Evolutionary conservation across 1,284 basidiomycete genomes (phyloP).

Genomic region (Moesziomyces sp.): DNA sequence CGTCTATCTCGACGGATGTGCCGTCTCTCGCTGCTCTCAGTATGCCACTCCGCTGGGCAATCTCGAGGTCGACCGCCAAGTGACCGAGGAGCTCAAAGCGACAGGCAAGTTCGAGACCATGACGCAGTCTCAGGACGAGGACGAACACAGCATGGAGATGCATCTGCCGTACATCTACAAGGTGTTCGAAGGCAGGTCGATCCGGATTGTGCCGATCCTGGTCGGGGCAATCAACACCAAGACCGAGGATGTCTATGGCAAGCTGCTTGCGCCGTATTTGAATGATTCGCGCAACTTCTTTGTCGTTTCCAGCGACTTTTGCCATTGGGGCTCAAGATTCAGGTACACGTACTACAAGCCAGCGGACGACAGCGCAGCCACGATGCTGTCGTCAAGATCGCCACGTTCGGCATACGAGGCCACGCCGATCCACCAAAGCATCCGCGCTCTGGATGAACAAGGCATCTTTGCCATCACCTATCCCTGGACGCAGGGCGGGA

Average conservation of each 20-base stretch:
- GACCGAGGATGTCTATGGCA: slow-evolving; percentile 76
- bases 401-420: slow-evolving; percentile 8
- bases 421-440: slow-evolving; percentile 72
- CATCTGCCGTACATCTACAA: slow-evolving; percentile 92
- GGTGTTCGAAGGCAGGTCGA: slow-evolving; percentile 82
- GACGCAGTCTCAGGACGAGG: slow-evolving; percentile 80
- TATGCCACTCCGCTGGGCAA: slow-evolving; percentile 90
- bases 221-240: slow-evolving; percentile 81
- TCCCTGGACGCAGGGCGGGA: slow-evolving; percentile 67
- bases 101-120: slow-evolving; percentile 81
- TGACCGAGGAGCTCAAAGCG: slow-evolving; percentile 75
- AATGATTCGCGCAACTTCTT: slow-evolving; percentile 81
- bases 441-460: slow-evolving; percentile 79
- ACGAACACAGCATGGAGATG: slow-evolving; percentile 98
- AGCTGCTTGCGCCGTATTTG: slow-evolving; percentile 82
- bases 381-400: slow-evolving; percentile 11
- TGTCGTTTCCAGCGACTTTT: slow-evolving; percentile 95
- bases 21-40: slow-evolving; percentile 78
- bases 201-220: slow-evolving; percentile 87
- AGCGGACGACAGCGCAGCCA: slow-evolving; percentile 69
- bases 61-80: slow-evolving; percentile 79
- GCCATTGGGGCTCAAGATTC: slow-evolving; percentile 87
- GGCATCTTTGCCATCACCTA: slow-evolving; percentile 79
- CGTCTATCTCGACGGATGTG: slow-evolving; percentile 85
- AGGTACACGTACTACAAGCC: slow-evolving; percentile 91